phyloP scores from a whole-genome alignment of 1,284 basidiomycete species.

The Leccinum subrobustum region DNA sequence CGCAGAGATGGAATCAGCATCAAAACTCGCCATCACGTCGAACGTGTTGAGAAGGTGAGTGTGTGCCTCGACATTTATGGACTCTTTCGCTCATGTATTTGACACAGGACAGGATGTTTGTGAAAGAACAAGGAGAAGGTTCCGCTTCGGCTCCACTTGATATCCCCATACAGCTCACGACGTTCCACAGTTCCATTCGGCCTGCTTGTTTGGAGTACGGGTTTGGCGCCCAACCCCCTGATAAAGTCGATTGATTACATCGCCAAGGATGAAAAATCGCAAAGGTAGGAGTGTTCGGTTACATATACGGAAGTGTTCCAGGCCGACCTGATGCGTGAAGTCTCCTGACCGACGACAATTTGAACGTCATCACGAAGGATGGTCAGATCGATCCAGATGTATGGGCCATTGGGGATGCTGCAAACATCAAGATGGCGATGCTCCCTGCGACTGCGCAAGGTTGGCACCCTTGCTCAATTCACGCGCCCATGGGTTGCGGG shows the following conservation, averaged over 20 bases:
- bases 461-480: constrained; percentile 26
- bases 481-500: constrained; percentile 22
- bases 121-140: constrained; percentile 66
- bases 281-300: constrained; percentile 44
- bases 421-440: constrained; percentile 55
- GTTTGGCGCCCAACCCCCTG: constrained; percentile 78
- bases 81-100: constrained; percentile 17
- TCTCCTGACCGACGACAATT: constrained; percentile 59
- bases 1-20: constrained; percentile 77
- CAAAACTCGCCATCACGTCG: constrained; percentile 76
- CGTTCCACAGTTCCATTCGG: constrained; percentile 65
- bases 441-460: constrained; percentile 86
- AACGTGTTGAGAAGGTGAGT: constrained; percentile 65
- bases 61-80: constrained; percentile 12
- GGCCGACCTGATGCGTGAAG: constrained; percentile 31
- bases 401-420: constrained; percentile 83
- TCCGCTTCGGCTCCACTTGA: constrained; percentile 14
- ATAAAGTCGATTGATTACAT: constrained; percentile 60
- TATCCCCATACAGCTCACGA: constrained; percentile 18
- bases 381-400: constrained; percentile 68
- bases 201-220: constrained; percentile 85
- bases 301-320: constrained; percentile 8
- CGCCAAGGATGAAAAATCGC: constrained; percentile 61
- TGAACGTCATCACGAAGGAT: constrained; percentile 59
- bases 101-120: constrained; percentile 52